Conservation (phyloP, 2,329 filamentous ascomycete species). For the Septoria linicola region DNA sequence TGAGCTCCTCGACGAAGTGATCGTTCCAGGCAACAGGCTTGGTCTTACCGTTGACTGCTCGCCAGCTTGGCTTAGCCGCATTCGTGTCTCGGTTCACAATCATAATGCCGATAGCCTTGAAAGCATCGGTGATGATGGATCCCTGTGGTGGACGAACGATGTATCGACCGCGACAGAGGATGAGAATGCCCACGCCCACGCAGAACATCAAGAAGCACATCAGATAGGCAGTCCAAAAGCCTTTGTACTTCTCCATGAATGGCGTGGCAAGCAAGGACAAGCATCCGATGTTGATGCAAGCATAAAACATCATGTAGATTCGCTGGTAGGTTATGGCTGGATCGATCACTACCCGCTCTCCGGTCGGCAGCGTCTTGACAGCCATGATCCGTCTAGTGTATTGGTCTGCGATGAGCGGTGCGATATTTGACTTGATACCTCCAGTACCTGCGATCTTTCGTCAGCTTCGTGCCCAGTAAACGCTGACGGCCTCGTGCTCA, state of each 20-base stretch:
- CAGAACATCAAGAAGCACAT: constrained; percentile 64
- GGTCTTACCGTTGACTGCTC: constrained; percentile 51
- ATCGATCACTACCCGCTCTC: constrained; percentile 49
- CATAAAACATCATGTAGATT: constrained; percentile 65
- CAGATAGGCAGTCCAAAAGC: constrained; percentile 66
- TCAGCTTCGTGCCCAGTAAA: no score
- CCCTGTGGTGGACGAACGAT: constrained; percentile 57
- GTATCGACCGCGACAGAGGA: constrained; percentile 39
- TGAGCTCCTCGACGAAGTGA: constrained; percentile 69
- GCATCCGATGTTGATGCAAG: constrained; percentile 71
- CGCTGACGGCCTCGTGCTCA: no score
- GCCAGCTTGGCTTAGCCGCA: constrained; percentile 66
- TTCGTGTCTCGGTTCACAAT: constrained; percentile 55
- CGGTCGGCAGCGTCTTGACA: constrained; percentile 40
- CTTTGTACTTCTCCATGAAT: constrained; percentile 65
- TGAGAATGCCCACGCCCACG: constrained; percentile 57
- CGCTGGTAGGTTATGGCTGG: constrained; percentile 50
- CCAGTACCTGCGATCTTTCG: no score
- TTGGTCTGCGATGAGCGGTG: constrained; percentile 51
- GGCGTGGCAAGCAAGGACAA: constrained; percentile 66
- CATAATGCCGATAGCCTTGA: constrained; percentile 60
- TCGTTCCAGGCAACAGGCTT: constrained; percentile 62
- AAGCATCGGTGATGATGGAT: constrained; percentile 64
- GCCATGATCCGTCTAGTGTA: constrained; percentile 44
- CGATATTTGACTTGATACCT: constrained; percentile 78